Conservation (phyloP, 495 filamentous ascomycete species). For the Chaetomium fimeti region DNA sequence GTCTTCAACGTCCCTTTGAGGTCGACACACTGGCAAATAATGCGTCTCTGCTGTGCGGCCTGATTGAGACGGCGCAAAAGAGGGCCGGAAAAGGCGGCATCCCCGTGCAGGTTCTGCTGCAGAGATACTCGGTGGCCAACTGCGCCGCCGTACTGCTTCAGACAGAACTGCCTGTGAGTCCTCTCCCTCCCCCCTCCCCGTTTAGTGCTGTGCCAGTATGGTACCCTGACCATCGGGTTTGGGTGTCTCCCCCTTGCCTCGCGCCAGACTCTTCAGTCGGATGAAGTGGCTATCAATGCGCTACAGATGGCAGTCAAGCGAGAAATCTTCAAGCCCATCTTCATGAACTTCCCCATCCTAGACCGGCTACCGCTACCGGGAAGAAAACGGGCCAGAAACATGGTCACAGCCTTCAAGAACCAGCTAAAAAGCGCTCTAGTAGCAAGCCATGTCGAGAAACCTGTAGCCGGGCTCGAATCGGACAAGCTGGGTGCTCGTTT, state of each 20-base stretch:
- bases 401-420: conserved; percentile 16
- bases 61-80: conserved; percentile 12
- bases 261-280: conserved; percentile 15
- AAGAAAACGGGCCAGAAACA: conserved; percentile 19
- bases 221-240: too few relatives aligned
- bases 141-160: conserved; percentile 24
- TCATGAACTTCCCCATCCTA: conserved; percentile 40
- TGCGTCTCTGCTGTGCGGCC: conserved; percentile 7
- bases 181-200: too few relatives aligned
- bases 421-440: conserved; percentile 16
- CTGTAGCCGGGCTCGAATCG: background rate
- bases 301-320: conserved; percentile 35
- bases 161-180: conserved; percentile 14
- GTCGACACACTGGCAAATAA: conserved; percentile 13
- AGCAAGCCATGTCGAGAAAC: conserved; percentile 4
- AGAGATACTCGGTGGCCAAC: conserved; percentile 25
- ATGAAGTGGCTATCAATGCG: conserved; percentile 31
- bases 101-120: conserved; percentile 20
- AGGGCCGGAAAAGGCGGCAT: conserved; percentile 12
- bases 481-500: conserved; percentile 19
- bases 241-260: too few relatives aligned
- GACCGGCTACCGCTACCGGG: conserved; percentile 32
- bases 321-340: conserved; percentile 42
- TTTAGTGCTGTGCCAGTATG: too few relatives aligned
- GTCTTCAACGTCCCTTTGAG: conserved; percentile 20